These are phyloP conservation scores for Lactarius quietus DNA, from an alignment of 768 basidiomycete species.

Conservation along the genomic window DNA sequence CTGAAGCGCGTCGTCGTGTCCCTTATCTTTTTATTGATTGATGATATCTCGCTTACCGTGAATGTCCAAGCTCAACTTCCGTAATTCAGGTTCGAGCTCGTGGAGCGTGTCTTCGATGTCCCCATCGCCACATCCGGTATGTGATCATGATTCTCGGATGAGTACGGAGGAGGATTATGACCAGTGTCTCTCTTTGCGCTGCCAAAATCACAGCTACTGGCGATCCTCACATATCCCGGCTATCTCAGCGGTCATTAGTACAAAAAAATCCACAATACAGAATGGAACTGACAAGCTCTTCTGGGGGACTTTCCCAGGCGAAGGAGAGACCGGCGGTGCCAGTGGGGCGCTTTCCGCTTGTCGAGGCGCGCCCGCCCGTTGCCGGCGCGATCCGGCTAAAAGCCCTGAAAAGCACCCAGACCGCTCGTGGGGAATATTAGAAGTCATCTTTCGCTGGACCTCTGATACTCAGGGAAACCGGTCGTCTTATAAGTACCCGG, in stretches of 20 bases:
- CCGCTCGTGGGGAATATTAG: constrained; percentile 9
- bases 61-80: constrained; percentile 64
- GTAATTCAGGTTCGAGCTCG: constrained; percentile 48
- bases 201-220: constrained; percentile 25
- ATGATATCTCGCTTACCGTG: constrained; percentile 48
- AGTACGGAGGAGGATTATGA: constrained; percentile 28
- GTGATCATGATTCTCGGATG: constrained; percentile 12
- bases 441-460: constrained; percentile 8
- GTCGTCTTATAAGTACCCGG: neutral
- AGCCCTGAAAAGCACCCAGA: constrained; percentile 25
- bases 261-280: neutral
- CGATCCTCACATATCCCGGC: constrained; percentile 24
- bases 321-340: constrained; percentile 11
- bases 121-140: constrained; percentile 42
- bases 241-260: constrained; percentile 7
- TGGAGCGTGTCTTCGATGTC: constrained; percentile 56
- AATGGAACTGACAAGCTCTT: constrained; percentile 9
- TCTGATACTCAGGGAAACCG: neutral
- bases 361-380: constrained; percentile 6
- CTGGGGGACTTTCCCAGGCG: constrained; percentile 10
- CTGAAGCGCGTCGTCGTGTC: constrained; percentile 35
- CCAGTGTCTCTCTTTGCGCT: constrained; percentile 7
- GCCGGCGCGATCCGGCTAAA: constrained; percentile 21
- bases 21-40: neutral
- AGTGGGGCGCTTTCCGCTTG: constrained; percentile 10